A percentile compares a stretch with the other conserved stretches of the same genome.
phyloP scores from a whole-genome alignment of 768 basidiomycete species.

The Fibroporia radiculosa region DNA sequence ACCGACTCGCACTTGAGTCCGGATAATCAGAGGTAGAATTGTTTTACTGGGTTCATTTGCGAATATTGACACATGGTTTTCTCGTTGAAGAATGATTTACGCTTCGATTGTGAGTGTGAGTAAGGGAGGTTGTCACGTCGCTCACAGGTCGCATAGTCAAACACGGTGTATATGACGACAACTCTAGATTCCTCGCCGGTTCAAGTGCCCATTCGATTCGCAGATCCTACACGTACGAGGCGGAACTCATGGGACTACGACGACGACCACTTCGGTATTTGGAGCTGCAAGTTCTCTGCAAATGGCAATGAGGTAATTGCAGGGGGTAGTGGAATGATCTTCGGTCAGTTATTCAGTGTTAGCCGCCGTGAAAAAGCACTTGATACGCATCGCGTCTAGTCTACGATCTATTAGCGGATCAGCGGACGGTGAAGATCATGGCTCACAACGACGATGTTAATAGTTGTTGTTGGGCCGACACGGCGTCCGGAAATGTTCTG shows the following conservation, averaged over 20 bases:
- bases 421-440: constrained; percentile 74
- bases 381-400: constrained; percentile 38
- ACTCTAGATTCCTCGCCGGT: constrained; percentile 52
- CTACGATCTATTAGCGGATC: constrained; percentile 80
- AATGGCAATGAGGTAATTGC: constrained; percentile 95
- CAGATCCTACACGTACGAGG: constrained; percentile 18
- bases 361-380: constrained; percentile 2
- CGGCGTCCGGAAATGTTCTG: constrained; percentile 85
- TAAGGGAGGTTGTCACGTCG: not conserved
- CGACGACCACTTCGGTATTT: constrained; percentile 63
- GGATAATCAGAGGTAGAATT: constrained; percentile 68
- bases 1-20: constrained; percentile 90
- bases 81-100: constrained; percentile 70
- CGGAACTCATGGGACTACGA: constrained; percentile 25
- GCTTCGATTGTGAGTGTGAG: constrained; percentile 64
- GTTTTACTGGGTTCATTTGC: too few species aligned
- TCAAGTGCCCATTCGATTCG: constrained; percentile 54
- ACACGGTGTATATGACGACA: constrained; percentile 68
- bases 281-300: constrained; percentile 93
- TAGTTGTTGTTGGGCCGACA: constrained; percentile 94
- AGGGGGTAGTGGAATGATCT: constrained; percentile 78
- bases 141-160: constrained; percentile 37
- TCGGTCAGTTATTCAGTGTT: constrained; percentile 35
- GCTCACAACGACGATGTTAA: constrained; percentile 92
- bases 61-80: not conserved